Evolutionary conservation across 73 alveolate species (phyloP).

Genomic region (Durusdinium trenchii): DNA sequence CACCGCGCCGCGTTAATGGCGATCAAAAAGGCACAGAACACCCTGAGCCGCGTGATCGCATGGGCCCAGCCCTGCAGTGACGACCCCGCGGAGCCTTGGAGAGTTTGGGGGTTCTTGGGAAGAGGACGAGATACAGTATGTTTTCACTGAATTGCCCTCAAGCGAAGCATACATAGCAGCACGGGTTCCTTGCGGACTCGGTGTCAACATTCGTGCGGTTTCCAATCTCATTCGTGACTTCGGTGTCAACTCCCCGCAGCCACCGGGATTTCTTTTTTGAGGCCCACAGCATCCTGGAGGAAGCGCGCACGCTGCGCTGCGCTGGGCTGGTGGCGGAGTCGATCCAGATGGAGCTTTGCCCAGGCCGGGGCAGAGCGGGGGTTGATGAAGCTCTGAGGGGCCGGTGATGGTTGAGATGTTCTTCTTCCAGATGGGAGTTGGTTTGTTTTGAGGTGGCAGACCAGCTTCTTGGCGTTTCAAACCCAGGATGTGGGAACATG

Average conservation of each 20-base stretch:
- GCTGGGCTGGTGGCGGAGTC: constrained; percentile 94
- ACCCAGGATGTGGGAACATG: no score
- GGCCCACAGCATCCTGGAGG: constrained; percentile 71
- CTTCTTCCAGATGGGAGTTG: background rate
- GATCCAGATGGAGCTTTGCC: constrained; percentile 77
- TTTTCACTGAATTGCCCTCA: no score
- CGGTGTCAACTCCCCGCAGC: no score
- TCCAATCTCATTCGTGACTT: no score
- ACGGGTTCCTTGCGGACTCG: background rate
- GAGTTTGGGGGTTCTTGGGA: background rate
- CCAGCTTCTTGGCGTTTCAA: background rate
- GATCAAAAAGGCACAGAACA: constrained; percentile 55
- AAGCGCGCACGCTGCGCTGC: constrained; percentile 76
- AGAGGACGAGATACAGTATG: background rate
- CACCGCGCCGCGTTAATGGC: constrained; percentile 74
- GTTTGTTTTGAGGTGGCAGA: background rate
- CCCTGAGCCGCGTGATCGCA: constrained; percentile 31
- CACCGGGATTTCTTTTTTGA: background rate
- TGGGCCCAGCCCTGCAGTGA: constrained; percentile 61
- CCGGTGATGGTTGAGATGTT: background rate
- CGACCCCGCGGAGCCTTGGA: constrained; percentile 17
- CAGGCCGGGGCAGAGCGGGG: constrained; percentile 29
- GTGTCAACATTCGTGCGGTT: no score
- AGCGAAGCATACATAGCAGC: no score
- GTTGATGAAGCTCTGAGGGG: background rate